Evolutionary conservation across 2,329 filamentous ascomycete genomes (phyloP).

Genomic region (Pestalotiopsis fici): DNA sequence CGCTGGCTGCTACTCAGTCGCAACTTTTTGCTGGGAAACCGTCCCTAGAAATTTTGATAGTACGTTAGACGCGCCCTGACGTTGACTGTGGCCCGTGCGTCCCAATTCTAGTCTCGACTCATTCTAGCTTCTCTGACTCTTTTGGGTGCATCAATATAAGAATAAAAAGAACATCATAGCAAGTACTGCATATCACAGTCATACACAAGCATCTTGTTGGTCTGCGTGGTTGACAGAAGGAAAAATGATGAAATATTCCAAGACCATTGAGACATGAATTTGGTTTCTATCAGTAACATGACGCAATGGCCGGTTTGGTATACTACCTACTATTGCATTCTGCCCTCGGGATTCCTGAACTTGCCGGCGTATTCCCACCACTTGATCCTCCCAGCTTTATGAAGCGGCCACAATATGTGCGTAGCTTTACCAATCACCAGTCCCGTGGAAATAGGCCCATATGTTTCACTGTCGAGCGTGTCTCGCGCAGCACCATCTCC

Average conservation of each 20-base stretch:
- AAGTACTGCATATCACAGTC: no score
- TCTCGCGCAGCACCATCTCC: constrained; percentile 76
- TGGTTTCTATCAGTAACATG: no score
- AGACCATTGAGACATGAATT: no score
- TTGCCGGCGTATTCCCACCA: constrained; percentile 54
- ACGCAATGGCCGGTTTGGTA: no score
- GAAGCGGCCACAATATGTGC: constrained; percentile 70
- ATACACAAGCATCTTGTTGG: no score
- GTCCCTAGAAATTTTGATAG: constrained; percentile 3
- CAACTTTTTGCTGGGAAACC: not conserved
- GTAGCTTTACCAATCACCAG: constrained; percentile 76
- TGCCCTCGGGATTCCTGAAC: not conserved
- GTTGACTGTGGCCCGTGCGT: constrained; percentile 6
- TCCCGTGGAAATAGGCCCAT: constrained; percentile 78
- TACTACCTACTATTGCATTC: no score
- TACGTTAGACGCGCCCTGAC: constrained; percentile 6
- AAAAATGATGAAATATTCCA: no score
- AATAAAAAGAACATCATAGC: not conserved
- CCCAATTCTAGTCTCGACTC: not conserved
- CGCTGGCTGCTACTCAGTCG: not conserved
- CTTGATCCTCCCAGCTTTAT: constrained; percentile 56
- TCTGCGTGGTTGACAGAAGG: no score
- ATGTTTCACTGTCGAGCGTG: constrained; percentile 84
- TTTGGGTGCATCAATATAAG: not conserved
- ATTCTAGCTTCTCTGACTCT: not conserved